Conservation (phyloP, 164 flowering plant species). For the Sextonia rubra region DNA sequence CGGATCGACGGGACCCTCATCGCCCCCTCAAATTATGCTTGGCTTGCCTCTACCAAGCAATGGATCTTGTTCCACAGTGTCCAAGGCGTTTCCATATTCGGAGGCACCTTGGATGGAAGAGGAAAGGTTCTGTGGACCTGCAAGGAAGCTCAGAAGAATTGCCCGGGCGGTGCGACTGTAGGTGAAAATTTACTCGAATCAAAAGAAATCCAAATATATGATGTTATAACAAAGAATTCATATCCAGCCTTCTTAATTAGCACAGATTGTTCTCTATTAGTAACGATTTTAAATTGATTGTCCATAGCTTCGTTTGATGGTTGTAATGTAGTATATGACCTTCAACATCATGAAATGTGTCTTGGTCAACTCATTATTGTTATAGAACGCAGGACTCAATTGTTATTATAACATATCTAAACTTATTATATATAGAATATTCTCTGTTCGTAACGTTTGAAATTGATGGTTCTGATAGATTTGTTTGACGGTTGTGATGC, state of each 20-base stretch:
- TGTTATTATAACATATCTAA: too few relatives aligned
- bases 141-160: conserved; percentile 1
- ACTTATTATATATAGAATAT: too few relatives aligned
- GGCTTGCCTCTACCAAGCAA: conserved; percentile 3
- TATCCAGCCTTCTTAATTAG: too few relatives aligned
- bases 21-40: conserved; percentile 16
- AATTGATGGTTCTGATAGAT: too few relatives aligned
- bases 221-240: too few relatives aligned
- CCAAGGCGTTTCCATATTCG: conserved; percentile 17
- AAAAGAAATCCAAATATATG: background rate
- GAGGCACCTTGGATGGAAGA: conserved; percentile 20
- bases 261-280: too few relatives aligned
- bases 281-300: too few relatives aligned
- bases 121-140: conserved; percentile 26
- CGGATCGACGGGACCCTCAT: conserved; percentile 24
- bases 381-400: too few relatives aligned
- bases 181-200: background rate
- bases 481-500: background rate
- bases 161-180: conserved; percentile 28
- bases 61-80: conserved; percentile 23
- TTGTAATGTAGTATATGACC: conserved; percentile 16
- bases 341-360: conserved; percentile 15
- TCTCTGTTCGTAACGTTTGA: too few relatives aligned
- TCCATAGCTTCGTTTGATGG: too few relatives aligned
- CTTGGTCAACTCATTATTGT: conserved; percentile 10